Evolutionary conservation across 345 rosid genomes (phyloP), one percentile per base, ranked within the genome.

Genomic region (Rubroshorea leprosula): DNA sequence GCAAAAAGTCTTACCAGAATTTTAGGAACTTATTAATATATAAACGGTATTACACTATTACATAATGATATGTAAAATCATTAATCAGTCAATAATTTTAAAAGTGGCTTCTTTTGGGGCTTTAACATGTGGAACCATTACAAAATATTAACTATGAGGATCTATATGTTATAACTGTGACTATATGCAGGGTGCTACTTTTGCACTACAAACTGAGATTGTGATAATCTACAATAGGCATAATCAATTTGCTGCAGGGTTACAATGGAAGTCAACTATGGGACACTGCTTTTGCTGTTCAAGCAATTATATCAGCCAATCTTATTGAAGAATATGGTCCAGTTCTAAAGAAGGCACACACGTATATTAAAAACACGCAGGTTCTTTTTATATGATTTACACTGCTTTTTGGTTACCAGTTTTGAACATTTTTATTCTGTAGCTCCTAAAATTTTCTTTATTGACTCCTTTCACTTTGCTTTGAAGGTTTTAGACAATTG

Each of bases 251-350:
- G 54, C 45, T 67, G 74, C 86, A 93, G 99, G 96, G 97, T 71
- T 89, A 89, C 57, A 89, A 93, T 68, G 99, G 99, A 71, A 85
- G 97, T 76, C 99, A 89, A 76, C 76, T 83, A 35, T 93, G 99
- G 99, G 97, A 93, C 72, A 78, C 97, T 12, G 65, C 87, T 68
- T 93, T 93, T 71, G 75, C 89, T 59, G 72, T 82, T 71, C 96
- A 93, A 81, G 97, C 99, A 49, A 79, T 89, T 69, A 49, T 83
- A 54, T 78, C 99, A 64, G 72, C 92, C 54, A 79, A 80, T 60
- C 78, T 89, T 61, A 55, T 76, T 12, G 80, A 89, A 60, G 96
- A 83, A 72, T 89, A 78, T 65, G 85, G 92, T 57, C 52, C 77
- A 55, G 77, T 74, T 63, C 70, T 93, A 69, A 72, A 70, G 61